Conservation (phyloP, 371 early-diverging fungal species). For the Lichtheimia hyalospora region DNA sequence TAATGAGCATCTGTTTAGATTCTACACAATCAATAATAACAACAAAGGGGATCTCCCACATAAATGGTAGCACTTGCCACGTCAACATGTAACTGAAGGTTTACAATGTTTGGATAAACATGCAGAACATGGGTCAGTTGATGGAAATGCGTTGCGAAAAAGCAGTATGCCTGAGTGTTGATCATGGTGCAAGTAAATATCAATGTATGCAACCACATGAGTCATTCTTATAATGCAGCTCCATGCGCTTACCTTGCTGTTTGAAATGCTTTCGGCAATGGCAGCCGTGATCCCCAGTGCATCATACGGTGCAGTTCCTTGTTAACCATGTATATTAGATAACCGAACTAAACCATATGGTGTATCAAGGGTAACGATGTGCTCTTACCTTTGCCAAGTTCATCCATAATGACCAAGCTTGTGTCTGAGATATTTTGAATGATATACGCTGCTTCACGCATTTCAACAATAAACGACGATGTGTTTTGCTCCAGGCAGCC, state of each 20-base stretch:
- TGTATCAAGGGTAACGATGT: neutral
- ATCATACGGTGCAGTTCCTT: constrained; percentile 77
- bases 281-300: constrained; percentile 84
- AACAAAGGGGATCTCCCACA: neutral
- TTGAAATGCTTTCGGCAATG: constrained; percentile 70
- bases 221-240: neutral
- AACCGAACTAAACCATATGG: neutral
- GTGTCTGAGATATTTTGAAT: constrained; percentile 67
- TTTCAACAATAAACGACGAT: constrained; percentile 92
- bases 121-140: constrained; percentile 53
- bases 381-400: constrained; percentile 88
- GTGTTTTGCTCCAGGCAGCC: constrained; percentile 65
- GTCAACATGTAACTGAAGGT: constrained; percentile 61
- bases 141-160: constrained; percentile 75
- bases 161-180: constrained; percentile 54
- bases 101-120: constrained; percentile 67
- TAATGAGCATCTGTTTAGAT: neutral
- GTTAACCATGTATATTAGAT: neutral
- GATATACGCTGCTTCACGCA: constrained; percentile 88
- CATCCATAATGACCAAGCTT: constrained; percentile 92
- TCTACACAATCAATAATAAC: neutral
- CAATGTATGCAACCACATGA: neutral
- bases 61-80: constrained; percentile 27
- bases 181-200: neutral
- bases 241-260: neutral